Percentiles rank a stretch among this genome's conserved stretches.
Evolutionary conservation across 2,329 filamentous ascomycete species (phyloP).

Genomic region (Hypocrella siamensis): DNA sequence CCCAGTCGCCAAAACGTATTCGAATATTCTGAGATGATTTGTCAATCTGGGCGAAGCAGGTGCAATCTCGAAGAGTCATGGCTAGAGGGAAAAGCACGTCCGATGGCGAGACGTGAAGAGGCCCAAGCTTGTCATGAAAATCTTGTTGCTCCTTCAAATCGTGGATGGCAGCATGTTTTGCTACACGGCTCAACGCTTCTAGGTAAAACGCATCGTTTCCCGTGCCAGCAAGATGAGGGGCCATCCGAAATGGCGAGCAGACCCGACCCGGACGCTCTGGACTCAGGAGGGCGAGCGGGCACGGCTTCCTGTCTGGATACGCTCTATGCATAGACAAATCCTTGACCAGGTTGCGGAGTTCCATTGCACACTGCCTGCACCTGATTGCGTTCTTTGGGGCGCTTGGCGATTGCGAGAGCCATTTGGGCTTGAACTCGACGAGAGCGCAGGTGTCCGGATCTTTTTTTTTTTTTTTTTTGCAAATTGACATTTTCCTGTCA

Average conservation of each 20-base stretch:
- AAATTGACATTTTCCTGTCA: no score
- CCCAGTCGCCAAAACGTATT: conserved; percentile 57
- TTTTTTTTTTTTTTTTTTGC: conserved; percentile 4
- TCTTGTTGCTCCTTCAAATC: conserved; percentile 21
- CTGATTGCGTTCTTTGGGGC: conserved; percentile 46
- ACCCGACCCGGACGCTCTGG: conserved; percentile 27
- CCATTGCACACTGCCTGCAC: conserved; percentile 59
- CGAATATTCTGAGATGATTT: conserved; percentile 21
- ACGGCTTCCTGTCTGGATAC: conserved; percentile 31
- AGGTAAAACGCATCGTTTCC: conserved; percentile 13
- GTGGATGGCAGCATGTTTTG: conserved; percentile 18
- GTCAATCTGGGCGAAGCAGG: conserved; percentile 50
- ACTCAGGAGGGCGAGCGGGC: conserved; percentile 49
- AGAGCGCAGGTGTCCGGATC: conserved; percentile 21
- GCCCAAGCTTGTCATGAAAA: conserved; percentile 25
- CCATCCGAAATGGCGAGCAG: conserved; percentile 24
- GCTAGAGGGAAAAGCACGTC: conserved; percentile 44
- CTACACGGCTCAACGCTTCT: conserved; percentile 12
- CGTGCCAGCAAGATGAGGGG: conserved; percentile 15
- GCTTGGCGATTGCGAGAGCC: conserved; percentile 61
- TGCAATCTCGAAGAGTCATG: conserved; percentile 73
- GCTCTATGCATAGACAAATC: conserved; percentile 17
- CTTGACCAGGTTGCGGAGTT: conserved; percentile 19
- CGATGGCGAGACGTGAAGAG: conserved; percentile 23
- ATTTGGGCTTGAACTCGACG: conserved; percentile 74